These are phyloP conservation scores for Euphorbia schlechtendalii DNA, from an alignment of 441 rosid species.

Conservation along the genomic window DNA sequence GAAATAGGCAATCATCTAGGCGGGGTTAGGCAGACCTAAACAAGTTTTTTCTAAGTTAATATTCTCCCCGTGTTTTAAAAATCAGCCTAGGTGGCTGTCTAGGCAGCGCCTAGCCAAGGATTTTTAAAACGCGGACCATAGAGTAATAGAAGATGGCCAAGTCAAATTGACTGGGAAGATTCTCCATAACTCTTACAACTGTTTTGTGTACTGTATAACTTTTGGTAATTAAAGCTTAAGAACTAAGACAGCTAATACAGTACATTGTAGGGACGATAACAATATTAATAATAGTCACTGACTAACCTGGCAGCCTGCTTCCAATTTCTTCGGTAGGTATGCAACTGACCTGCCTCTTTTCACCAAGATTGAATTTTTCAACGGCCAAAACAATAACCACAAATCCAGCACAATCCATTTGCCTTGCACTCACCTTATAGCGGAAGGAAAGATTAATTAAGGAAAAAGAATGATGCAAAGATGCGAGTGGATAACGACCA, in stretches of 20 bases:
- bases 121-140: too few species aligned
- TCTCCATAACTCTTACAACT: constrained; percentile 2
- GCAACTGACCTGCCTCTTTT: constrained; percentile 6
- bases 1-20: too few species aligned
- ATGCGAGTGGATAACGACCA: neutral
- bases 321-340: constrained; percentile 8
- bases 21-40: too few species aligned
- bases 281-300: constrained; percentile 5
- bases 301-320: constrained; percentile 6
- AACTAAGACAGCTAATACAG: constrained; percentile 14
- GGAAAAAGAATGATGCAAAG: constrained; percentile 4
- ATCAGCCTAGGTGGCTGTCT: too few species aligned
- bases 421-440: too few species aligned
- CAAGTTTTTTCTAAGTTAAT: too few species aligned
- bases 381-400: constrained; percentile 16
- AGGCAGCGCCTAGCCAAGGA: too few species aligned
- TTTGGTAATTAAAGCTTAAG: constrained; percentile 19
- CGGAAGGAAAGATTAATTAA: neutral
- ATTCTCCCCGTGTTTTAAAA: too few species aligned
- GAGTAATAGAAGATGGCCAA: neutral
- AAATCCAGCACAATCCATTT: neutral
- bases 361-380: constrained; percentile 15
- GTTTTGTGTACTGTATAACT: neutral
- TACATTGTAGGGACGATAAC: neutral
- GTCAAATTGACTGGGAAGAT: neutral